Evolutionary conservation across 345 rosid genomes (phyloP).

Genomic region (Geranium brycei): DNA sequence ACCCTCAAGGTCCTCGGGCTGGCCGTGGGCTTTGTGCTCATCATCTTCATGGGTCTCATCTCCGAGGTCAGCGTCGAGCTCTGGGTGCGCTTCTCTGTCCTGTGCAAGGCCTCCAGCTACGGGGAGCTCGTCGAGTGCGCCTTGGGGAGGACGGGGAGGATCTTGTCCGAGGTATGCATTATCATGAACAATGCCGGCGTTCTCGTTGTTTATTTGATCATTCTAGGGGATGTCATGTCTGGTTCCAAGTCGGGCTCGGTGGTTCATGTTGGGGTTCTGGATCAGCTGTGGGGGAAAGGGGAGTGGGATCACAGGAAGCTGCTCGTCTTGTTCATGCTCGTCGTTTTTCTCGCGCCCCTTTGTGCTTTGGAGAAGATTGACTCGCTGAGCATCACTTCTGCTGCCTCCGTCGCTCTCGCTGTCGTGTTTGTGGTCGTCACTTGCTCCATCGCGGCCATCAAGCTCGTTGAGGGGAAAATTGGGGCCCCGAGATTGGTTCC

Average conservation of each 20-base stretch:
- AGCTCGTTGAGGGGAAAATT: slow-evolving; percentile 72
- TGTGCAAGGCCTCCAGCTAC: slow-evolving; percentile 55
- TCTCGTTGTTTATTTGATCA: slow-evolving; percentile 80
- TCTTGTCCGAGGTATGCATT: slow-evolving; percentile 77
- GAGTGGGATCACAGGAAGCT: slow-evolving; percentile 88
- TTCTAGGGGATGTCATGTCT: slow-evolving; percentile 90
- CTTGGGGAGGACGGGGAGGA: slow-evolving; percentile 71
- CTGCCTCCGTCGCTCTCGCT: slow-evolving; percentile 88
- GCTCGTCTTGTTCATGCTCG: slow-evolving; percentile 49
- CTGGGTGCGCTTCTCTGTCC: slow-evolving; percentile 55
- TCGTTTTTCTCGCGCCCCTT: slow-evolving; percentile 75
- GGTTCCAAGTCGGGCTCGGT: slow-evolving; percentile 59
- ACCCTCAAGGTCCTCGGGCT: slow-evolving; percentile 89
- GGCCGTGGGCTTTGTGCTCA: slow-evolving; percentile 49
- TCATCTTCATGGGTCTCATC: slow-evolving; percentile 59
- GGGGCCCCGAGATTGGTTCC: slow-evolving; percentile 67
- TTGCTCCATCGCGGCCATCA: slow-evolving; percentile 48
- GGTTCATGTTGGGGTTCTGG: slow-evolving; percentile 79
- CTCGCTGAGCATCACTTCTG: slow-evolving; percentile 76
- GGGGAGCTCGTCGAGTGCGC: slow-evolving; percentile 83
- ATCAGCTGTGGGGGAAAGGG: slow-evolving; percentile 89
- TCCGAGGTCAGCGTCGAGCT: slow-evolving; percentile 86
- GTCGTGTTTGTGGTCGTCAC: slow-evolving; percentile 81
- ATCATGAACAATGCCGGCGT: slow-evolving; percentile 89
- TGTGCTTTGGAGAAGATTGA: slow-evolving; percentile 74